Evolutionary conservation across 768 basidiomycete species (phyloP), one percentile per base, ranked within the genome.

Genomic region (Tulasnella sp.): DNA sequence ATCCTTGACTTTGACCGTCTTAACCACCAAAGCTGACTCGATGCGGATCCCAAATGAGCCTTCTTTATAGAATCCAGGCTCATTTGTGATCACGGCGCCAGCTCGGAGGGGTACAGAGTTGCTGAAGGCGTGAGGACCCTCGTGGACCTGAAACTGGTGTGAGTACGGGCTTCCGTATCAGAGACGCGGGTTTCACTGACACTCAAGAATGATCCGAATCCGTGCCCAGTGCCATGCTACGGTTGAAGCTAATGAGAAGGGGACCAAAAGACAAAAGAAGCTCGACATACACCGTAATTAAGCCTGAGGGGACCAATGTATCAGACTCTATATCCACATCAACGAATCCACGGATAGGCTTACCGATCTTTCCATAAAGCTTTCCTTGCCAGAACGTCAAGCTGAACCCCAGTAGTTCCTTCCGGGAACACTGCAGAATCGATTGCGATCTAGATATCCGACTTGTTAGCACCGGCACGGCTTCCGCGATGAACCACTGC

Each of bases 61-160:
- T 67, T 89, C 88, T 36, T 87, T 84, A 79, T 95, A 96, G 80
- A 88, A 95, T 0, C 94, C 95, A 63, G 95, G 96, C 80, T 98
- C 95, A 77, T 97, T 95, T 63, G 94, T 94, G 72, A 95, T 88
- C 76, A 95, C 88, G 79, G 97, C 89, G 12, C 97, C 97, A n/a
- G 88, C 87, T 29, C 85, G 83, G 37, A 98, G 84, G 2, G 91
- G 85, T 36, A 88, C 84, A 44, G 83, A 83, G 77, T 84, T 88
- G 26, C 87, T 84, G 81, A 96, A 92, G 44, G 89, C 86, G 73
- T 94, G 88, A 17, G 92, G 87, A 12, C 94, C 79, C 52, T 73
- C 71, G 65, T 74, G 73, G 6, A 93, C 92, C 76, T 94, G 90
- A 26, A 92, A 90, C 26, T 72, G 62, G 7, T 35, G 37, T 47